phyloP scores from a whole-genome alignment of 2,329 filamentous ascomycete species.

The Plenodomus biglobosus region DNA sequence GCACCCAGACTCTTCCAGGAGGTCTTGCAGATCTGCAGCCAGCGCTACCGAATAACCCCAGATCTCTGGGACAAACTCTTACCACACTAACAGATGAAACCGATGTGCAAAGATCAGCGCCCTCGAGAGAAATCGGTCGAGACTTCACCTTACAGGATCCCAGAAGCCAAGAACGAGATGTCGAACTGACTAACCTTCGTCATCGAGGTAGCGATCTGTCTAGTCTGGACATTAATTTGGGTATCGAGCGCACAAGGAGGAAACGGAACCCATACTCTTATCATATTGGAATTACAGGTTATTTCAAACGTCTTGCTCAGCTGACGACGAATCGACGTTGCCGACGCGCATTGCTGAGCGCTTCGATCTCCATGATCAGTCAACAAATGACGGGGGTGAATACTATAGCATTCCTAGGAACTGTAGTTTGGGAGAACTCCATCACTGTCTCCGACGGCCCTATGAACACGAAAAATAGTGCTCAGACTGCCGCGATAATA shows the following conservation, averaged over 20 bases:
- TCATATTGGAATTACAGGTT: conserved; percentile 26
- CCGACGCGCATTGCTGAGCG: conserved; percentile 18
- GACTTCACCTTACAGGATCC: background rate
- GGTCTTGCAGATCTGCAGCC: background rate
- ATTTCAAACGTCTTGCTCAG: conserved; percentile 18
- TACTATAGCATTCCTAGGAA: conserved; percentile 21
- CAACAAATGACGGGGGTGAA: conserved; percentile 18
- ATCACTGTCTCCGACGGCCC: no score
- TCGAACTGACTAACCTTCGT: conserved; percentile 4
- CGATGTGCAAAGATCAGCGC: background rate
- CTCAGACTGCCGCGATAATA: conserved; percentile 16
- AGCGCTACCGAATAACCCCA: background rate
- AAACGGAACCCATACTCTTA: conserved; percentile 21
- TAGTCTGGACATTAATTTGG: conserved; percentile 12
- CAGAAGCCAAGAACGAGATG: background rate
- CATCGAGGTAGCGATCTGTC: conserved; percentile 9
- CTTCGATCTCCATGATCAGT: conserved; percentile 21
- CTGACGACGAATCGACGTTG: conserved; percentile 22
- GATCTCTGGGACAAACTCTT: background rate
- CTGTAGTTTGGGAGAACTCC: conserved; percentile 16
- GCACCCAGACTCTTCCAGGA: background rate
- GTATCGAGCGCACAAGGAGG: background rate
- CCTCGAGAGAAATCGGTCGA: background rate
- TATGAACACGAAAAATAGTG: conserved; percentile 2
- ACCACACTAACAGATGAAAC: background rate